Percentiles rank a stretch among this genome's conserved stretches.
Conservation (phyloP, 2,329 filamentous ascomycete species). For the Colletotrichum sp. region DNA sequence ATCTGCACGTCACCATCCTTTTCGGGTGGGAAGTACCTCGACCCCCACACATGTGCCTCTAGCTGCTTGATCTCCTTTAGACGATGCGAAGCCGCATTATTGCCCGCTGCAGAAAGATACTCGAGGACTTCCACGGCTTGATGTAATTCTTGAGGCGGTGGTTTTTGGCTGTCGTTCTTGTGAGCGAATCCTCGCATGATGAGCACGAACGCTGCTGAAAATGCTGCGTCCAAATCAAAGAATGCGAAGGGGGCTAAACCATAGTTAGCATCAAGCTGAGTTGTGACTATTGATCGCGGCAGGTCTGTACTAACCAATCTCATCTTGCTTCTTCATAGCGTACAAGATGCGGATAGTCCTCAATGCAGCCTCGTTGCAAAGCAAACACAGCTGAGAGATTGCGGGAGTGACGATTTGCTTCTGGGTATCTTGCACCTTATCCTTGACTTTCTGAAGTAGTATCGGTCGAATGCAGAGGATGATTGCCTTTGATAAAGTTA, state of each 20-base stretch:
- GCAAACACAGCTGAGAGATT: slow-evolving; percentile 24
- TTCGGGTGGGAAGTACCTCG: slow-evolving; percentile 20
- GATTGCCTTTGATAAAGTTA: slow-evolving; percentile 24
- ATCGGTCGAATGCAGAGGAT: slow-evolving; percentile 33
- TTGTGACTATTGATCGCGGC: not conserved
- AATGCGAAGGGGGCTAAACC: slow-evolving; percentile 28
- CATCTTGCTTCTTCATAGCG: slow-evolving; percentile 24
- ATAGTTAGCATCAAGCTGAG: not conserved
- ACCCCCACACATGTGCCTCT: slow-evolving; percentile 29
- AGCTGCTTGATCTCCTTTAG: slow-evolving; percentile 30
- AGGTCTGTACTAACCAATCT: slow-evolving; percentile 21
- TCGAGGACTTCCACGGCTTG: slow-evolving; percentile 27
- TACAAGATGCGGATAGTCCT: slow-evolving; percentile 30
- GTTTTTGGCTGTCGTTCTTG: slow-evolving; percentile 22
- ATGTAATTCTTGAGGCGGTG: slow-evolving; percentile 27
- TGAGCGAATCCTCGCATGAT: slow-evolving; percentile 32
- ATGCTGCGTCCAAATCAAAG: slow-evolving; percentile 32
- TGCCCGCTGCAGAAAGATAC: slow-evolving; percentile 28
- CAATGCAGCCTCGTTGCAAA: slow-evolving; percentile 30
- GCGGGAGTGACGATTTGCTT: slow-evolving; percentile 23
- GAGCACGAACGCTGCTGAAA: slow-evolving; percentile 31
- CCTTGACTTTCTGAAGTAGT: slow-evolving; percentile 31
- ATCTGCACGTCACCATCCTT: slow-evolving; percentile 16
- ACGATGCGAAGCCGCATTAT: slow-evolving; percentile 27
- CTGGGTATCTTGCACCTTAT: slow-evolving; percentile 27